These are phyloP conservation scores for Fremontodendron californicum DNA, from an alignment of 345 rosid genomes.

Conservation along the genomic window DNA sequence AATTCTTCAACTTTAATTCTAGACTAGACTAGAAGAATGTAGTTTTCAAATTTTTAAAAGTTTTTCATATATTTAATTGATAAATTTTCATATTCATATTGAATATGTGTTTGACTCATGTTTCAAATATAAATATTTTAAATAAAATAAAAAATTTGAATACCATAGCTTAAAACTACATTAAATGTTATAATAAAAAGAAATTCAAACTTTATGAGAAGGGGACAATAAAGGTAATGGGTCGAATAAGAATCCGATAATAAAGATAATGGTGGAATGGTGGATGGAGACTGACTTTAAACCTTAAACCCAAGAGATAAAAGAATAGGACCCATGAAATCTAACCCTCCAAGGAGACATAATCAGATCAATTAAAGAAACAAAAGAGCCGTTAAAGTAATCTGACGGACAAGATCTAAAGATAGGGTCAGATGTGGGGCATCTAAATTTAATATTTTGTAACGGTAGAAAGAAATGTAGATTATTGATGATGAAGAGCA, in stretches of 20 bases:
- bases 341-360: neutral
- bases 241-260: constrained; percentile 19
- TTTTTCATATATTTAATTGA: too few species aligned
- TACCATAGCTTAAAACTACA: too few species aligned
- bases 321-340: constrained; percentile 13
- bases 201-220: neutral
- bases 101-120: too few species aligned
- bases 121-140: too few species aligned
- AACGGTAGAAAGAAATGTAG: neutral
- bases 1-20: too few species aligned
- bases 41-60: too few species aligned
- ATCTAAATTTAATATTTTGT: neutral
- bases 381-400: constrained; percentile 23
- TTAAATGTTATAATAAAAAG: too few species aligned
- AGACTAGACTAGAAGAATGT: too few species aligned
- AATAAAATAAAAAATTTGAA: too few species aligned
- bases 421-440: neutral
- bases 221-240: neutral
- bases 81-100: too few species aligned
- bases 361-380: neutral
- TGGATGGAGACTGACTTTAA: neutral
- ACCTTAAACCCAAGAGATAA: neutral
- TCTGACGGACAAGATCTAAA: neutral
- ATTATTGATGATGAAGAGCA: neutral
- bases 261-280: neutral